Evolutionary conservation across 768 basidiomycete genomes (phyloP), one percentile per base, ranked within the genome.

Genomic region (Guyanaporus albipodus): DNA sequence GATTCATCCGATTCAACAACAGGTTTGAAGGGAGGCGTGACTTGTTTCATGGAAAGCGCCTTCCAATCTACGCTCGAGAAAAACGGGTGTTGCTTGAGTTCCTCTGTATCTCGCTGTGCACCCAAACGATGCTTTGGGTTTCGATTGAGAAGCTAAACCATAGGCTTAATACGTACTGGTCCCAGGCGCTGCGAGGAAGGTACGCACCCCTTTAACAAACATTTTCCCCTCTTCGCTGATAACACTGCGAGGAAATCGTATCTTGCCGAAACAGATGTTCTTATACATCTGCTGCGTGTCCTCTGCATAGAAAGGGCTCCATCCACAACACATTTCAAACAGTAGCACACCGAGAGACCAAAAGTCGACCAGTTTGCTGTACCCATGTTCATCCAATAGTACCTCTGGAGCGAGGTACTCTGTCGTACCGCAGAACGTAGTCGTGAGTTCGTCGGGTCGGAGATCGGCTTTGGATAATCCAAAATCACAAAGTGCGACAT

Each of bases 261-360:
- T 97, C 77, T 97, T 98, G 49, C 96, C 96, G 67, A 98, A 99
- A 65, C 94, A 96, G 56, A 91, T 91, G 70, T 89, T 92, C 76
- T 93, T 93, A 74, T 99, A 99, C 96, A 99, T 99, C 70, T 95
- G 91, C 66, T 99, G 95, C 4, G 92, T 96, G 63, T 99, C 96
- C 61, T 99, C 96, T 15, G 95, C 94, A 61, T 98, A 99, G 71
- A 98, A 99, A 33, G 96, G 96, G 63, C 89, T 92, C 96, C 96
- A 98, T 6, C 96, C 96, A 57, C 96, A 99, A 60, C 96, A 98
- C 96, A 99, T 99, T 70, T 99, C 96, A 64, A 98, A 99, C 19
- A 99, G 74, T 26, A 99, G 74, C 2, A 98, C 96, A 27, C 94
- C 95, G 17, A 97, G 71, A 38, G 86, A 89, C 94, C 96, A 99